Conservation (phyloP, 2,329 filamentous ascomycete species). For the Aspergillus clavatus region DNA sequence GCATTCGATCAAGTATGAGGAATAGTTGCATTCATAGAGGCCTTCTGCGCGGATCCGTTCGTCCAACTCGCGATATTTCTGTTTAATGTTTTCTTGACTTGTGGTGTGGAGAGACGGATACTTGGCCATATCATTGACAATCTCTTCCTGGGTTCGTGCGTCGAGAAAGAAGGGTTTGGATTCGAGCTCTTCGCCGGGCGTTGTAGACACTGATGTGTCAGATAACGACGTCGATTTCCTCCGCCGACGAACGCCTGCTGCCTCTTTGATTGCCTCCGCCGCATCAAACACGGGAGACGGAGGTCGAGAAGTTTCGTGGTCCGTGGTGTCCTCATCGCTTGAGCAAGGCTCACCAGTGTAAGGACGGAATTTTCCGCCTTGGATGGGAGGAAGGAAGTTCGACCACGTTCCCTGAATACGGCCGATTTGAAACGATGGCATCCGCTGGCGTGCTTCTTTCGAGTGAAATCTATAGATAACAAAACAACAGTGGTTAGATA, state of each 20-base stretch:
- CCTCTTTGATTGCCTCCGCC: slow-evolving; percentile 33
- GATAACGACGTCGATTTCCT: slow-evolving; percentile 22
- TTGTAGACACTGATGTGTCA: slow-evolving; percentile 27
- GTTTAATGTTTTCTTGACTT: slow-evolving; percentile 70
- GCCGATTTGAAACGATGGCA: slow-evolving; percentile 80
- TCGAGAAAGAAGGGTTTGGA: slow-evolving; percentile 62
- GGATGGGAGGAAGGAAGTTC: slow-evolving; percentile 87
- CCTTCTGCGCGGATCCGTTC: slow-evolving; percentile 67
- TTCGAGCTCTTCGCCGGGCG: slow-evolving; percentile 22
- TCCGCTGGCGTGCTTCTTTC: slow-evolving; percentile 65
- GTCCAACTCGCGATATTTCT: slow-evolving; percentile 76
- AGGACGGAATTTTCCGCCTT: slow-evolving; percentile 72
- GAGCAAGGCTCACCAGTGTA: slow-evolving; percentile 45
- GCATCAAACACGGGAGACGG: slow-evolving; percentile 58
- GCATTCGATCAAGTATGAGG: slow-evolving; percentile 69
- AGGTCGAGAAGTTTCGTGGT: slow-evolving; percentile 51
- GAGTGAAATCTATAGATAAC: slow-evolving; percentile 67
- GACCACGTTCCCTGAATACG: slow-evolving; percentile 73
- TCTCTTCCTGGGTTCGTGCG: slow-evolving; percentile 66
- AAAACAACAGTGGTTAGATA: slow-evolving; percentile 12
- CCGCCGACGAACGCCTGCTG: slow-evolving; percentile 34
- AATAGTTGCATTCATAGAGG: slow-evolving; percentile 80
- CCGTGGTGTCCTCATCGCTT: slow-evolving; percentile 44
- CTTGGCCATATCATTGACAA: slow-evolving; percentile 68
- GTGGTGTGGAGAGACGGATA: slow-evolving; percentile 72